Evolutionary conservation across 176 grass and related monocot species (phyloP).

Genomic region (Hordeum marinum): DNA sequence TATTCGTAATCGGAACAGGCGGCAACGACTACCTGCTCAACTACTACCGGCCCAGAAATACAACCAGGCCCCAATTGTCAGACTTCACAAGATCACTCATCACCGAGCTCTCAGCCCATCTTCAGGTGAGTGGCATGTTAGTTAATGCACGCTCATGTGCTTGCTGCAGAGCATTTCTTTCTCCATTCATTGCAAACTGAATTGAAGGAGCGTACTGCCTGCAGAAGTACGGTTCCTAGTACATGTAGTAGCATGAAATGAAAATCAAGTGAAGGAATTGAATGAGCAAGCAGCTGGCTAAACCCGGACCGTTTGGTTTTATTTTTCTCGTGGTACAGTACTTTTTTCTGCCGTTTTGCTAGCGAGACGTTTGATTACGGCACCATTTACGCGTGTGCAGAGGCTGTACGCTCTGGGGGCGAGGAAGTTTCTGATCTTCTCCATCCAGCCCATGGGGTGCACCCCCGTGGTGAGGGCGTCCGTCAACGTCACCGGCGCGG

Average conservation of each 20-base stretch:
- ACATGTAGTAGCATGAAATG: background rate
- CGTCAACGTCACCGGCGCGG: slow-evolving; percentile 6
- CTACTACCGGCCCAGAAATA: slow-evolving; percentile 33
- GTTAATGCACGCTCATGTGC: background rate
- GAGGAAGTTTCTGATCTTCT: slow-evolving; percentile 61
- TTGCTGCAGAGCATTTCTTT: background rate
- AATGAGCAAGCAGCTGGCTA: background rate
- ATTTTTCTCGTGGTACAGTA: background rate
- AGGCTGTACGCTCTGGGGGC: slow-evolving; percentile 49
- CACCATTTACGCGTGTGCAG: slow-evolving; percentile 1
- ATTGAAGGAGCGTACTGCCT: background rate
- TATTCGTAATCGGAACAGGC: slow-evolving; percentile 55
- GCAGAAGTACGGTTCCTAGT: background rate
- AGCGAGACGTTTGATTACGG: background rate
- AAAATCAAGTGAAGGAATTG: background rate
- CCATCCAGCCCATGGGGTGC: slow-evolving; percentile 61
- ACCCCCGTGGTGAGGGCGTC: slow-evolving; percentile 38
- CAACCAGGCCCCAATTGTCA: background rate
- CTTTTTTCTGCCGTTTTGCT: background rate
- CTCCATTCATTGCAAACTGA: background rate
- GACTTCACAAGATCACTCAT: slow-evolving; percentile 43
- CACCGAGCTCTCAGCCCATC: slow-evolving; percentile 35
- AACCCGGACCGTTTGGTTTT: background rate
- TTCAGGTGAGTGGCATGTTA: slow-evolving; percentile 30
- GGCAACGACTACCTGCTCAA: slow-evolving; percentile 67